phyloP scores from a whole-genome alignment of 495 filamentous ascomycete species.

The Xylaria flabelliformis region DNA sequence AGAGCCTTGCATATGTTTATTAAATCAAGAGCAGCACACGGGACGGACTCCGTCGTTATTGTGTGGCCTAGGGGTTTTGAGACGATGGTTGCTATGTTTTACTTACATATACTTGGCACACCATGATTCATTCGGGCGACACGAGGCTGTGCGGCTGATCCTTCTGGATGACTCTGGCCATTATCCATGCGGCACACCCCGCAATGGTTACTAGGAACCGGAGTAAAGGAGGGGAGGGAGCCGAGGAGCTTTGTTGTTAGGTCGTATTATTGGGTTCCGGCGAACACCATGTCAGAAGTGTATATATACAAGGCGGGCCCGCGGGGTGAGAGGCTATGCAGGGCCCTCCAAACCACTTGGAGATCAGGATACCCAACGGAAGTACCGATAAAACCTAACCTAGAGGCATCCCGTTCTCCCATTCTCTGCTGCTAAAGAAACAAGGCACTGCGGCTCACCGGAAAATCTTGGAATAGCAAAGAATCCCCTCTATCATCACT shows the following conservation, averaged over 20 bases:
- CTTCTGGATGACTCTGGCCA: background rate
- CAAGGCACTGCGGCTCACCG: background rate
- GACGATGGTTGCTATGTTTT: background rate
- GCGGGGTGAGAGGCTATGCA: background rate
- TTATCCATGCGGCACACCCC: background rate
- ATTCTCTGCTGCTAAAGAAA: background rate
- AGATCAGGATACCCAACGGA: background rate
- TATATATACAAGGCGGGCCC: background rate
- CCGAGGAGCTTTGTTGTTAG: no score
- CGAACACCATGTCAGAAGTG: background rate
- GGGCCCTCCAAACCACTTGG: background rate
- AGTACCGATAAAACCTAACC: background rate
- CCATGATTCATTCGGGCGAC: background rate
- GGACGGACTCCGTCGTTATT: no score
- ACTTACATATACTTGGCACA: background rate
- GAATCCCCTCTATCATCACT: background rate
- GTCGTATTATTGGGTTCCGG: background rate
- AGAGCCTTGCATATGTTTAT: no score
- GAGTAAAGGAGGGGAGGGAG: background rate
- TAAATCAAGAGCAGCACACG: no score
- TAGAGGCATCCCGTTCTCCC: background rate
- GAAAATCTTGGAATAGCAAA: background rate
- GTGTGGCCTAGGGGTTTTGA: no score
- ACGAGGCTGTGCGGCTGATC: conserved; percentile 21
- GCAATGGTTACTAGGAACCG: background rate